Percentiles rank a stretch among this genome's conserved stretches.
phyloP scores from a whole-genome alignment of 305 asterid genomes.

The Solanum chacoense region DNA sequence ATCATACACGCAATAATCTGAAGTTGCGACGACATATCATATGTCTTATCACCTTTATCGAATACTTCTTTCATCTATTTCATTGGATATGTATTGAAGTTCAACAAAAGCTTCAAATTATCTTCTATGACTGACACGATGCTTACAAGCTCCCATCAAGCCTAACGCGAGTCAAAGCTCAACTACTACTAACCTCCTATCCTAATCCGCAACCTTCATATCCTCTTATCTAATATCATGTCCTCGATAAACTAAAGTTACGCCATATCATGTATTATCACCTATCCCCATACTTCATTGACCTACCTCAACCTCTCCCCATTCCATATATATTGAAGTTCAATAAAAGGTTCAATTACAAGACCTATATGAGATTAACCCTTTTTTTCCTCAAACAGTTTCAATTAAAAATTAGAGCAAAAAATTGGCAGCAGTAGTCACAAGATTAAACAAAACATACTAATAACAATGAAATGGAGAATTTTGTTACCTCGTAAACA shows the following conservation, averaged over 20 bases:
- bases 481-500: conserved; percentile 14
- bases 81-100: background rate
- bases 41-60: background rate
- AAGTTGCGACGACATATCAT: background rate
- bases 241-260: background rate
- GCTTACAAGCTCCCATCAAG: background rate
- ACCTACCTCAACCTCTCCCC: background rate
- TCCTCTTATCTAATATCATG: background rate
- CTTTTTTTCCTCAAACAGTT: background rate
- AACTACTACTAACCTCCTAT: background rate
- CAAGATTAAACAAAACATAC: background rate
- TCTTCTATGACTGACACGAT: background rate
- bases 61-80: background rate
- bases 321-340: background rate
- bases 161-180: background rate
- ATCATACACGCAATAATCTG: background rate
- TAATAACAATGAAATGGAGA: background rate
- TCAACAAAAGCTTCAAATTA: background rate
- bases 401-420: background rate
- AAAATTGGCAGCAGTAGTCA: background rate
- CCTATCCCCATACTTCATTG: background rate
- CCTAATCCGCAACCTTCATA: background rate
- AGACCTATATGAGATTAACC: background rate
- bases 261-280: background rate
- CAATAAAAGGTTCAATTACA: background rate